Evolutionary conservation across 805 yeast genomes (phyloP), one percentile per base, ranked within the genome.

Genomic region (Cyberlindnera suaveolens): DNA sequence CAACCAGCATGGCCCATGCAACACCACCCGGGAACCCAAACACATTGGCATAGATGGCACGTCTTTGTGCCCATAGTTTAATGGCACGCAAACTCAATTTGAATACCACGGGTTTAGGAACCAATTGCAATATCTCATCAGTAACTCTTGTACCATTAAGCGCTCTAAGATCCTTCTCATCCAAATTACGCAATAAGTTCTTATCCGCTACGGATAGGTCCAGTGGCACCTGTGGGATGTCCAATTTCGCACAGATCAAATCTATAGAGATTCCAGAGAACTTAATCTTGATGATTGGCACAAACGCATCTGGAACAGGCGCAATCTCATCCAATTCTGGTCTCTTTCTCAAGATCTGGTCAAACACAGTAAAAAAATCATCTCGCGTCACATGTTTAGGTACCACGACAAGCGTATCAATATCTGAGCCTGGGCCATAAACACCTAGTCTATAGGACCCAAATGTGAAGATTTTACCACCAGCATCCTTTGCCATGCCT

Each of bases 1-100:
- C 99, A n/a, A 90, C 97, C 34, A 93, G 64, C 97, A 93, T 93
- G 1, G 99, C 99, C 99, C 99, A 93, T 1, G 99, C 99, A 39
- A 93, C 99, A 64, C 99, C 99, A 57, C 99, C 99, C 1, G 98
- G 99, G 65, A 91, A 93, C 0, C 99, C 99, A 74, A 84, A 87
- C 36, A 93, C 84, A 59, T 93, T 93, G 6, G 87, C 97, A 65
- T 93, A 93, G 14, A 93, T 78, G 0, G 96, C 98, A 40, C 98
- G 74, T 56, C 89, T 78, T 60, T 89, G 91, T 0, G 99, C 99
- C 99, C 99, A 93, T 57, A 93, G 71, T 63, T 93, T 93, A 50
- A 93, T 85, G 14, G 96, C 90, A 50, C 99, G 71, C 45, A 93
- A 68, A 2, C 97, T 96, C 54, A 89, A 90, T 58, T 88, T 86